Base-by-base conservation (phyloP, 2,329 filamentous ascomycete genomes). In the Cylindrodendrum hubeiense region DNA sequence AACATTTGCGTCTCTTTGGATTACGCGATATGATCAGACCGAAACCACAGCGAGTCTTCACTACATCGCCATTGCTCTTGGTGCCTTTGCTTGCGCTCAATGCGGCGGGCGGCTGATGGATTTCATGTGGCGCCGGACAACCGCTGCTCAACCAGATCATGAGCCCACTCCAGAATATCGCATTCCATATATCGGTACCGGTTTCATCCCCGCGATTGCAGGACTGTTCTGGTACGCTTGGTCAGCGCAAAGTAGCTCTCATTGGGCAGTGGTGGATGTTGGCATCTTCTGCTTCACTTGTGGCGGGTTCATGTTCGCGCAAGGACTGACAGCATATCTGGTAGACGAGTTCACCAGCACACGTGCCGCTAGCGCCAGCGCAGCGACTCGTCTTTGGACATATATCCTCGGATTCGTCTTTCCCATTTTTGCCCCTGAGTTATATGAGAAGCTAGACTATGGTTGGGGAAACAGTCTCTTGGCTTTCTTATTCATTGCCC, bases 231-330 rank as follows among this genome's bases (percentile, higher is more conserved):
- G 76, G 9, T 84, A 82, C 61, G 82, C 78, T 1, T 84, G 82
- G 82, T 67, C 79, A 0, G 87, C 87, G 0, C 79, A 89, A 52
- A 79, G 82, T 33, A 73, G 80, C 1, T 77, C 81, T 0, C 84
- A 86, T 69, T 91, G 86, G 85, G 84, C 89, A 21, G 81, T 87
- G 5, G 86, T 88, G 0, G 88, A 90, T 50, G 81, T 90, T 24
- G 88, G 88, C 3, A 84, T 84, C 2, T 76, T 78, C 0, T 79
- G 88, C n/a, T 85, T 90, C 63, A 84, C 84, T 0, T 78, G 82
- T 5, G 87, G 87, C 1, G 85, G 83, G 69, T 84, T 88, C 49
- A 80, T 86, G 10, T 77, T 83, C 1, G 87, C 87, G 53, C 84
- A 85, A 71, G 84, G 84, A 3, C 80, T 87, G 34, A 81, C 84